Evolutionary conservation across 495 filamentous ascomycete species (phyloP).

Genomic region (Penicilliopsis zonata): DNA sequence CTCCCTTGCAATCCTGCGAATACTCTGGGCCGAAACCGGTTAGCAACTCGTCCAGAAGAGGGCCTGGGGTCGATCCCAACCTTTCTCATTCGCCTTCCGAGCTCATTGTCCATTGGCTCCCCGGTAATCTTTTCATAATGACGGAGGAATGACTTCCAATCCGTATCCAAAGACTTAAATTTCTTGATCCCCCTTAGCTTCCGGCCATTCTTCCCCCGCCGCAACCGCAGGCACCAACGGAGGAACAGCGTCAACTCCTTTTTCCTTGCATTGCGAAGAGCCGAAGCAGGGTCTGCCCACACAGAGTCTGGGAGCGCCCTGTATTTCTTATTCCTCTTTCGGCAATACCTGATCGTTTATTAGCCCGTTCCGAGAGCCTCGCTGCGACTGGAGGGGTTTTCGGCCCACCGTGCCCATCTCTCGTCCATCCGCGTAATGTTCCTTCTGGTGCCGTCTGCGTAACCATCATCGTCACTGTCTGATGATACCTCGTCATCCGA

Average conservation of each 20-base stretch:
- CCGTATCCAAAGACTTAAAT: slow-evolving; percentile 1
- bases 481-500: not conserved
- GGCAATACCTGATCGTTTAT: slow-evolving; percentile 1
- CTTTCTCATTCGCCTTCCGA: slow-evolving; percentile 5
- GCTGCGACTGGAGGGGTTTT: not conserved
- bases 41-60: not conserved
- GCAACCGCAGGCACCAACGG: slow-evolving; percentile 6
- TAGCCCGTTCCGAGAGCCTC: not conserved
- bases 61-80: slow-evolving; percentile 1
- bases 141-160: slow-evolving; percentile 5
- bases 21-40: slow-evolving; percentile 1
- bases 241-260: slow-evolving; percentile 10
- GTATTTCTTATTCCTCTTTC: slow-evolving; percentile 1
- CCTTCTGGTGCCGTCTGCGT: not conserved
- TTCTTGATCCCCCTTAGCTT: slow-evolving; percentile 3
- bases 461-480: slow-evolving; percentile 1
- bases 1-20: slow-evolving; percentile 1
- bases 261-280: slow-evolving; percentile 5
- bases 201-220: slow-evolving; percentile 4
- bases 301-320: not conserved
- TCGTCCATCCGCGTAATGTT: slow-evolving; percentile 1
- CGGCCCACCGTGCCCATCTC: not conserved
- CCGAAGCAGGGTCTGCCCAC: slow-evolving; percentile 5
- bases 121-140: slow-evolving; percentile 1
- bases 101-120: slow-evolving; percentile 1